phyloP scores from a whole-genome alignment of 1,284 basidiomycete genomes.

The Farysia itapuensis region DNA sequence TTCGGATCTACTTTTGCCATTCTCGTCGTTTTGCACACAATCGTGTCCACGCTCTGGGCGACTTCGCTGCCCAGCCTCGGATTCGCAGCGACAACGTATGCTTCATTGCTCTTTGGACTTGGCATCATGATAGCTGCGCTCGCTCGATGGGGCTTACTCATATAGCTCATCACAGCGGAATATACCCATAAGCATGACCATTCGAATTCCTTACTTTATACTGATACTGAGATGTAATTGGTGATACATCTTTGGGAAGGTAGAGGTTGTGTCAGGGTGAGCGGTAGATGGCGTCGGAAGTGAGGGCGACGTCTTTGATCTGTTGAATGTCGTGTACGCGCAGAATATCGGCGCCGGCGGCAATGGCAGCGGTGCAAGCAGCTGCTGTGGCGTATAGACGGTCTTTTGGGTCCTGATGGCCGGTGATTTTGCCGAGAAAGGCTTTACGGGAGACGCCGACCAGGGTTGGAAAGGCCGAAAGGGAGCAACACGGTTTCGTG shows the following conservation, averaged over 20 bases:
- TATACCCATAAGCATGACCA: too few relatives aligned
- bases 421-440: constrained; percentile 52
- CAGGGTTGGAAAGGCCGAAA: constrained; percentile 46
- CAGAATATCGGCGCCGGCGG: constrained; percentile 72
- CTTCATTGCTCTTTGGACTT: constrained; percentile 45
- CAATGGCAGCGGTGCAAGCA: constrained; percentile 74
- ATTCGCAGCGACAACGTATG: constrained; percentile 47
- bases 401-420: constrained; percentile 67
- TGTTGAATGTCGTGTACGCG: constrained; percentile 80
- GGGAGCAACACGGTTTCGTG: constrained; percentile 32
- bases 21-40: constrained; percentile 42
- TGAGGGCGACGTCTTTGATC: constrained; percentile 68
- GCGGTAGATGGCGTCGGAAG: constrained; percentile 64
- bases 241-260: too few relatives aligned
- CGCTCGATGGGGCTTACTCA: constrained; percentile 48
- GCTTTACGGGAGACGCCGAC: constrained; percentile 53
- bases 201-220: too few relatives aligned
- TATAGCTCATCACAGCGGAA: constrained; percentile 6
- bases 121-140: constrained; percentile 42
- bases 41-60: constrained; percentile 45
- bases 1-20: constrained; percentile 29
- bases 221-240: too few relatives aligned
- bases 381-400: constrained; percentile 80
- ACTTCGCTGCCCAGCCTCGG: constrained; percentile 41
- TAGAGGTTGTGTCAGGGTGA: background rate